A percentile compares a stretch with the other conserved stretches of the same genome.
phyloP scores from a whole-genome alignment of 805 yeast species.

The Lachancea waltii region DNA sequence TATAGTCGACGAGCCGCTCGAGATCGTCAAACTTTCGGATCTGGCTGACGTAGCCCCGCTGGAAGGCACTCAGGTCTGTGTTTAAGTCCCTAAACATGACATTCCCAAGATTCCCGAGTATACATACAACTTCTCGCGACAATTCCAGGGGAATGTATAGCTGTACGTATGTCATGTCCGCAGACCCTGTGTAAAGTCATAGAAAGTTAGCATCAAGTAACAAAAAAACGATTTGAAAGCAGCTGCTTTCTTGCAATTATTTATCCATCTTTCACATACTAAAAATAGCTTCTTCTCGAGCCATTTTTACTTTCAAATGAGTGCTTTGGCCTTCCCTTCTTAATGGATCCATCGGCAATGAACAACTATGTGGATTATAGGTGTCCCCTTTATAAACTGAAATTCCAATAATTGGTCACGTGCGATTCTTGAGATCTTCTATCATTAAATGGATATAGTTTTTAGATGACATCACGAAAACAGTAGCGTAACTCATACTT shows the following conservation, averaged over 20 bases:
- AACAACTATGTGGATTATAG: slow-evolving; percentile 4
- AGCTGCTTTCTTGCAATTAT: background rate
- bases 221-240: background rate
- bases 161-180: slow-evolving; percentile 94
- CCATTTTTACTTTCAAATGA: slow-evolving; percentile 15
- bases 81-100: slow-evolving; percentile 88
- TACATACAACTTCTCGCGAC: slow-evolving; percentile 73
- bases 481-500: too few species aligned
- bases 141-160: slow-evolving; percentile 80
- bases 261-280: slow-evolving; percentile 26
- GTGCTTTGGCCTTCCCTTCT: background rate
- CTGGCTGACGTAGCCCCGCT: slow-evolving; percentile 84
- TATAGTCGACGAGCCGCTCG: slow-evolving; percentile 62
- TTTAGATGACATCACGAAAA: too few species aligned
- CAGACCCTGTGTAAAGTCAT: slow-evolving; percentile 49
- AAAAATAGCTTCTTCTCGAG: slow-evolving; percentile 36
- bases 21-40: slow-evolving; percentile 74
- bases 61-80: slow-evolving; percentile 74
- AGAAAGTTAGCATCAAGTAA: background rate
- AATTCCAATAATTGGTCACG: too few species aligned
- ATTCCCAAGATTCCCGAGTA: slow-evolving; percentile 79
- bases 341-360: too few species aligned
- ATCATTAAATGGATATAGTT: too few species aligned
- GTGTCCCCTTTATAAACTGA: slow-evolving; percentile 2
- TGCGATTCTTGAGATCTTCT: too few species aligned